phyloP scores from a whole-genome alignment of 2,329 filamentous ascomycete species.

The Botrytis medusae region DNA sequence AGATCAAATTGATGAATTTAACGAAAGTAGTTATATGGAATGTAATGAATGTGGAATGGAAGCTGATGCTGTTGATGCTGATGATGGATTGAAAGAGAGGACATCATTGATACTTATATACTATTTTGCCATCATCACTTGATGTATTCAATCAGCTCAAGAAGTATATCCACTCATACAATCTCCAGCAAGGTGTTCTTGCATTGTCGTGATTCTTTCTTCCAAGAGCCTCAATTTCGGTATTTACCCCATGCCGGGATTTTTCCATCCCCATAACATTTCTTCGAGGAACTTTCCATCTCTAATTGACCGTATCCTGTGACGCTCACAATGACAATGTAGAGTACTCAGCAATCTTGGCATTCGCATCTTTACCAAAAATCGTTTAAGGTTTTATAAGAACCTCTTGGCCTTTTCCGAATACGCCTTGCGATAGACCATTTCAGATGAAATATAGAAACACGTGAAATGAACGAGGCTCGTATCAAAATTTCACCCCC shows the following conservation, averaged over 20 bases:
- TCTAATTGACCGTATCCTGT: background rate
- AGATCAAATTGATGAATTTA: background rate
- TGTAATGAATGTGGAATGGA: background rate
- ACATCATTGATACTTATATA: background rate
- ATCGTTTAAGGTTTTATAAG: background rate
- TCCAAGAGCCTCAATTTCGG: background rate
- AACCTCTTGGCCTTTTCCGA: background rate
- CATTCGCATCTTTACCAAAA: background rate
- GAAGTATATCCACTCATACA: background rate
- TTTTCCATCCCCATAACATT: background rate
- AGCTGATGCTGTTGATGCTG: background rate
- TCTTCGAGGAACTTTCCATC: background rate
- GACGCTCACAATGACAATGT: background rate
- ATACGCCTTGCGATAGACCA: background rate
- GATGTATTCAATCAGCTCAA: background rate
- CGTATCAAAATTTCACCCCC: background rate
- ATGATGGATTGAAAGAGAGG: background rate
- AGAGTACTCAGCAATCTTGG: background rate
- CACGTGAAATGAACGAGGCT: background rate
- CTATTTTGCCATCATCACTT: background rate
- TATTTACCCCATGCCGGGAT: background rate
- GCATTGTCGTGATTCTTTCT: background rate
- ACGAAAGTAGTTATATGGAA: background rate
- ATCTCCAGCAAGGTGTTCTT: background rate
- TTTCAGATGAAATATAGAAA: background rate